phyloP scores from a whole-genome alignment of 306 rosid genomes.

The Lupinus albus region DNA sequence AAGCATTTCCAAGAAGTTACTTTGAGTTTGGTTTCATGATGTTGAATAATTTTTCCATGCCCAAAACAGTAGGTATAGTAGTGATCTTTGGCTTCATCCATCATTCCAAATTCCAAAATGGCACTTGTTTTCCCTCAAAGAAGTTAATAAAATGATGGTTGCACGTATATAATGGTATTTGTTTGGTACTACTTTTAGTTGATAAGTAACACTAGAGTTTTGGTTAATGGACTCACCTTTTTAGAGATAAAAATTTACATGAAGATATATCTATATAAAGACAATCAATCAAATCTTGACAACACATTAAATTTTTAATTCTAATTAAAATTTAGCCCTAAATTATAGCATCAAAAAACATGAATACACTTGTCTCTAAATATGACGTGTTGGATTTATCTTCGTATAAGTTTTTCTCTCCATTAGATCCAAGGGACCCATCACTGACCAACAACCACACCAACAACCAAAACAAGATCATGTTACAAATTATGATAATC shows the following conservation, averaged over 20 bases:
- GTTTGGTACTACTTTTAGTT: background rate
- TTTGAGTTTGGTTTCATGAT: background rate
- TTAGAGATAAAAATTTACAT: too few species aligned
- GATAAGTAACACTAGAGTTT: too few species aligned
- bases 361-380: too few species aligned
- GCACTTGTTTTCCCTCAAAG: background rate
- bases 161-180: background rate
- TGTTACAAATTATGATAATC: background rate
- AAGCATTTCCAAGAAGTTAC: too few species aligned
- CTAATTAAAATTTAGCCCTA: too few species aligned
- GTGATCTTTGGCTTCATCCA: background rate
- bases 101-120: background rate
- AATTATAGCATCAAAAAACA: too few species aligned
- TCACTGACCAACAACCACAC: too few species aligned
- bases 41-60: slow-evolving; percentile 1
- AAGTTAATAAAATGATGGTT: slow-evolving; percentile 3
- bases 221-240: background rate
- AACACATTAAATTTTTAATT: too few species aligned
- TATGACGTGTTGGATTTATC: too few species aligned
- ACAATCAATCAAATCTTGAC: too few species aligned
- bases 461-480: background rate
- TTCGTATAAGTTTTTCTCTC: too few species aligned
- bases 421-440: background rate
- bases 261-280: too few species aligned
- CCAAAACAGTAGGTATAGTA: background rate